phyloP scores from a whole-genome alignment of 139 green algal species.

The Picocystis salinarum region DNA sequence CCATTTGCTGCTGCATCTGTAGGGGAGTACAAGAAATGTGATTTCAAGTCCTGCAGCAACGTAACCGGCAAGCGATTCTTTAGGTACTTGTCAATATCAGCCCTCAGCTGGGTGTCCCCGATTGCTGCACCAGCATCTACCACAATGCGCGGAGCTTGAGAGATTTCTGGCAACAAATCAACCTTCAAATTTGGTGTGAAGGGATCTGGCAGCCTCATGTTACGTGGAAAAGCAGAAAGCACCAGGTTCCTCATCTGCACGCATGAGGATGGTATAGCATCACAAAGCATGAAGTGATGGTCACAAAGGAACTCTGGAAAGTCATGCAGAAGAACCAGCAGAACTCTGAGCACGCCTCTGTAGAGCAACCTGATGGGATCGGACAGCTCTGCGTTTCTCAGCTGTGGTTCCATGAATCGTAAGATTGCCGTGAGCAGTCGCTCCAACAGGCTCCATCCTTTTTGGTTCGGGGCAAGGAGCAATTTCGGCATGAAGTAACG shows the following conservation, averaged over 20 bases:
- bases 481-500: conserved; percentile 80
- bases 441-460: conserved; percentile 47
- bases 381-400: conserved; percentile 68
- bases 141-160: conserved; percentile 42
- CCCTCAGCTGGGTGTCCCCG: conserved; percentile 15
- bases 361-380: conserved; percentile 67
- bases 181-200: conserved; percentile 96
- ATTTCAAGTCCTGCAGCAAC: conserved; percentile 38
- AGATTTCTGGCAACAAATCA: conserved; percentile 81
- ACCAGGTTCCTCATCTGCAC: conserved; percentile 97
- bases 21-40: conserved; percentile 28
- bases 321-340: conserved; percentile 97
- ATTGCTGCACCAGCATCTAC: conserved; percentile 18
- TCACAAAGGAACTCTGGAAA: conserved; percentile 98
- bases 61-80: conserved; percentile 18
- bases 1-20: conserved; percentile 13
- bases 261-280: conserved; percentile 74
- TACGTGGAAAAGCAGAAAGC: conserved; percentile 84
- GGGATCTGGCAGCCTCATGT: conserved; percentile 93
- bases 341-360: conserved; percentile 79
- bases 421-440: conserved; percentile 57
- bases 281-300: conserved; percentile 83
- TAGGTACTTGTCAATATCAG: conserved; percentile 45
- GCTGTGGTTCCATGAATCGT: conserved; percentile 88
- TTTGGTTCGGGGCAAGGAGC: conserved; percentile 34